Evolutionary conservation across 1,139 yeast species (phyloP).

Genomic region (Hanseniaspora uvarum): DNA sequence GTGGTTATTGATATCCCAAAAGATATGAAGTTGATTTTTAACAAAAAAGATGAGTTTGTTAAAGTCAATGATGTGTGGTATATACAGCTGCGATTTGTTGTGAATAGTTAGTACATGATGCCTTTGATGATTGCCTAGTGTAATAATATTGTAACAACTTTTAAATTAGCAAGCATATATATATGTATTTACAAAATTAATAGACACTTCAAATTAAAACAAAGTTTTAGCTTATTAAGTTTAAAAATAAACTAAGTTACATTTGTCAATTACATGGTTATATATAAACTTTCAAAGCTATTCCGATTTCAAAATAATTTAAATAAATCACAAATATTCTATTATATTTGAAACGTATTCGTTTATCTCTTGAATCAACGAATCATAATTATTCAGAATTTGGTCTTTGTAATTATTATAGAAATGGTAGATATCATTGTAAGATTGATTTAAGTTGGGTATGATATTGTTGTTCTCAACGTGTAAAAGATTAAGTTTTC

Average conservation of each 20-base stretch:
- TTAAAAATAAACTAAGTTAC: background rate
- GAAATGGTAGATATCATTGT: background rate
- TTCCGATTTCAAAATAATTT: background rate
- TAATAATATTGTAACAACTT: too few species aligned
- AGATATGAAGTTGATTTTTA: constrained; percentile 4
- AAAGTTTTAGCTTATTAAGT: background rate
- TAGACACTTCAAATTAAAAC: too few species aligned
- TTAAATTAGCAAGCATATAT: too few species aligned
- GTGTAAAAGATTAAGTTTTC: constrained; percentile 7
- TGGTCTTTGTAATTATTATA: constrained; percentile 6
- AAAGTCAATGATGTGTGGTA: constrained; percentile 10
- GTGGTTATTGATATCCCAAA: constrained; percentile 4
- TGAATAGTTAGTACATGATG: too few species aligned
- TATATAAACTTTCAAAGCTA: background rate
- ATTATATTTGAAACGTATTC: constrained; percentile 13
- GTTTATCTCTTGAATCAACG: constrained; percentile 15
- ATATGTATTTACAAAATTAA: background rate
- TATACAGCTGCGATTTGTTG: constrained; percentile 4
- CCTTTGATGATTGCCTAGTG: too few species aligned
- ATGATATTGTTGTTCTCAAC: background rate
- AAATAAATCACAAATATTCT: constrained; percentile 5
- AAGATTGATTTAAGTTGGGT: background rate
- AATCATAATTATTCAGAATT: constrained; percentile 6
- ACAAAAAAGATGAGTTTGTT: background rate
- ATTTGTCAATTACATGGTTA: background rate